These are phyloP conservation scores for Thielaviopsis euricoi DNA, from an alignment of 2,329 filamentous ascomycete species.

Conservation along the genomic window DNA sequence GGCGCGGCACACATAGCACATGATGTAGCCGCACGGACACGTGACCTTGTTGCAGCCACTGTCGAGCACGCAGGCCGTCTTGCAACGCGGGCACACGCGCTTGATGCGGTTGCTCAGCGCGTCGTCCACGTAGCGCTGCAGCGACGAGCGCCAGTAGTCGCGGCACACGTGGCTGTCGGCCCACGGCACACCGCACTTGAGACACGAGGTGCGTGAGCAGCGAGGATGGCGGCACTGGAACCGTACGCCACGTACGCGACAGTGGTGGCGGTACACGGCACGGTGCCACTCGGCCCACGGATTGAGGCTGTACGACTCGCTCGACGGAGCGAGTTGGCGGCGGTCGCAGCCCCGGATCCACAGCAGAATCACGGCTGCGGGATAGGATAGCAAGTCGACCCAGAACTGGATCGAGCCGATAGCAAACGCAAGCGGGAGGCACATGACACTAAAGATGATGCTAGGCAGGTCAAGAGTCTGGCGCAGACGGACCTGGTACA, in stretches of 20 bases:
- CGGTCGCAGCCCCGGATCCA: background rate
- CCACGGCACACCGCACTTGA: conserved; percentile 71
- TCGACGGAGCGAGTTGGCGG: too few species aligned
- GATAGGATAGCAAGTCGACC: conserved; percentile 21
- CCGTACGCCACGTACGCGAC: conserved; percentile 53
- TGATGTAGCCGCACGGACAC: conserved; percentile 88
- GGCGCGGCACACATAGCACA: conserved; percentile 93
- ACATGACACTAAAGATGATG: too few species aligned
- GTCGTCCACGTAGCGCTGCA: conserved; percentile 74
- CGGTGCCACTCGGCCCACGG: conserved; percentile 32
- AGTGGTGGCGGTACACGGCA: conserved; percentile 50
- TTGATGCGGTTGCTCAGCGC: conserved; percentile 91
- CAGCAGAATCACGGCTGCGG: conserved; percentile 15
- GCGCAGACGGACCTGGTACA: too few species aligned
- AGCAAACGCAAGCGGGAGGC: too few species aligned
- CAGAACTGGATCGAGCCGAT: too few species aligned
- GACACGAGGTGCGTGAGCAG: conserved; percentile 59
- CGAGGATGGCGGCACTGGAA: conserved; percentile 59
- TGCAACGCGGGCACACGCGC: conserved; percentile 82
- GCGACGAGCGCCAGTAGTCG: conserved; percentile 60
- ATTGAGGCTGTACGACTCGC: background rate
- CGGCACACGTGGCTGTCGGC: conserved; percentile 79
- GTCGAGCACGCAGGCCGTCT: conserved; percentile 81
- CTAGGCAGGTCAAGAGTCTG: too few species aligned
- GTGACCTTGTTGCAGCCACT: conserved; percentile 94